Conservation (phyloP, 495 filamentous ascomycete genomes). For the Articulospora tetracladia region DNA sequence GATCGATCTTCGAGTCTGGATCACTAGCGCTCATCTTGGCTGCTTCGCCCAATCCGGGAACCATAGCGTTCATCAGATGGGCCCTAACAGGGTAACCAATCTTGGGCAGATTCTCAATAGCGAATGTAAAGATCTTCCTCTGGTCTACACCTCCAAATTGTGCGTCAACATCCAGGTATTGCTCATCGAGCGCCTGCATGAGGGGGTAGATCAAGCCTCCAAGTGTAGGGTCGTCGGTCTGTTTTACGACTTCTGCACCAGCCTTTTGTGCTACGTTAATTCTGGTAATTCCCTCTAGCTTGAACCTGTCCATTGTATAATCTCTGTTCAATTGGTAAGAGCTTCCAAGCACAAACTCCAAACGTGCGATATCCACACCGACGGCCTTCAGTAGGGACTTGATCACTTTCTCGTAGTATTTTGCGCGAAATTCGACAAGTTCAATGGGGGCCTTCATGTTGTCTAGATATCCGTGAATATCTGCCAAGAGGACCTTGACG, state of each 20-base stretch:
- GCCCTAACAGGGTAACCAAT: conserved; percentile 67
- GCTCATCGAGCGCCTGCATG: conserved; percentile 88
- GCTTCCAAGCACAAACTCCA: conserved; percentile 81
- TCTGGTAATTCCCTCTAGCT: conserved; percentile 51
- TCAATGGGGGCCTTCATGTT: conserved; percentile 84
- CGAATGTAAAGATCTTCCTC: conserved; percentile 82
- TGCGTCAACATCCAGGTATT: conserved; percentile 80
- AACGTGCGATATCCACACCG: conserved; percentile 69
- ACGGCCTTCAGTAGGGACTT: conserved; percentile 64
- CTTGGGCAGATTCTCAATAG: conserved; percentile 69
- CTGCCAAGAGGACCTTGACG: conserved; percentile 76
- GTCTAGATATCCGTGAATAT: conserved; percentile 77
- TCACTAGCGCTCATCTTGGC: conserved; percentile 68
- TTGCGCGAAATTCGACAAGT: conserved; percentile 71
- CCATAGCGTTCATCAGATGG: conserved; percentile 89
- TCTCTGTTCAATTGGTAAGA: conserved; percentile 70
- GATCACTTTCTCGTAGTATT: conserved; percentile 69
- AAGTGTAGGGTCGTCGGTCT: conserved; percentile 65
- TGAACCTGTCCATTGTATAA: conserved; percentile 77
- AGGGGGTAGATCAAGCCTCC: conserved; percentile 82
- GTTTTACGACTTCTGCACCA: conserved; percentile 91
- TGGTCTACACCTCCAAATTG: conserved; percentile 79
- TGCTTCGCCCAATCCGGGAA: conserved; percentile 76
- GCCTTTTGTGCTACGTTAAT: conserved; percentile 78
- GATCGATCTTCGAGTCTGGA: conserved; percentile 82